Conservation (phyloP, 1,284 basidiomycete species). For the Tilletia horrida region DNA sequence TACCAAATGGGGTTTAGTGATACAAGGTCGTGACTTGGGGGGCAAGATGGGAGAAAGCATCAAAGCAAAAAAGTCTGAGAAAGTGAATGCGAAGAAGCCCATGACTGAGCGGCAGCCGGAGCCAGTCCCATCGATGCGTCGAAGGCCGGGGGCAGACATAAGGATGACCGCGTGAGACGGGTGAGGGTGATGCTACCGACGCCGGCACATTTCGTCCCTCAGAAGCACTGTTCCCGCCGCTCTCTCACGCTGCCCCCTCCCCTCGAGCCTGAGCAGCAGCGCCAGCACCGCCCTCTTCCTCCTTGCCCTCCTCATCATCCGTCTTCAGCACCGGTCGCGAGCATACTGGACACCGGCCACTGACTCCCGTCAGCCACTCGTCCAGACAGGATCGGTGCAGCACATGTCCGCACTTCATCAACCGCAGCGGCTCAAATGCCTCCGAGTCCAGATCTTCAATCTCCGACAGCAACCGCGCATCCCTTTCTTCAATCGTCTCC, state of each 20-base stretch:
- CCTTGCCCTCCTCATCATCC: slow-evolving; percentile 2
- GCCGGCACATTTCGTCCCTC: no score
- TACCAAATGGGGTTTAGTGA: no score
- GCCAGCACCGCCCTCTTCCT: slow-evolving; percentile 16
- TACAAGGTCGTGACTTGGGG: no score
- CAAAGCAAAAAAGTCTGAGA: no score
- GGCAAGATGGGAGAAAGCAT: no score
- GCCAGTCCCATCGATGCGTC: no score
- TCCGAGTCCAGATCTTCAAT: background rate
- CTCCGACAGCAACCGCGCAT: background rate
- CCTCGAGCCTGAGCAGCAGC: slow-evolving; percentile 19
- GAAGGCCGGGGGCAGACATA: no score
- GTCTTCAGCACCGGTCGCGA: slow-evolving; percentile 31
- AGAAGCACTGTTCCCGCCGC: no score
- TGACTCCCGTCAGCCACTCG: slow-evolving; percentile 44
- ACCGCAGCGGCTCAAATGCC: slow-evolving; percentile 32
- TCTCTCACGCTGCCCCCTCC: background rate
- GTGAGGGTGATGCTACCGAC: no score
- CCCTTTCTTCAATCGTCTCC: background rate
- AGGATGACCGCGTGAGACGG: no score
- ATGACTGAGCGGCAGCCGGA: no score
- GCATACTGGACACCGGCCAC: slow-evolving; percentile 45
- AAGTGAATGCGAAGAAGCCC: no score
- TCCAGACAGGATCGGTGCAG: slow-evolving; percentile 42
- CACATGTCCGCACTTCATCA: slow-evolving; percentile 42